phyloP scores from a whole-genome alignment of 768 basidiomycete genomes.

The Leccinum ochraceum region DNA sequence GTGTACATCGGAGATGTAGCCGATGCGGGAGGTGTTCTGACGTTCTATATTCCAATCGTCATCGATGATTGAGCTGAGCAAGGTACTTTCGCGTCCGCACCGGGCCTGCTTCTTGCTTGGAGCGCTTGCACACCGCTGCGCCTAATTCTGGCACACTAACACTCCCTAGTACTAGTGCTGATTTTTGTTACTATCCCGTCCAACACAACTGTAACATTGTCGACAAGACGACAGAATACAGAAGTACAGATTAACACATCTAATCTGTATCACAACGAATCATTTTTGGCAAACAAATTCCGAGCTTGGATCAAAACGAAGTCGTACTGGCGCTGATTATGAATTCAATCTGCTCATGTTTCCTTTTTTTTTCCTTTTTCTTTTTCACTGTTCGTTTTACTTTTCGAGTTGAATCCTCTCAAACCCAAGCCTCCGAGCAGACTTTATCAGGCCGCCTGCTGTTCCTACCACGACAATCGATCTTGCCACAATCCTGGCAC shows the following conservation, averaged over 20 bases:
- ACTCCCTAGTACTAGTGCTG: not conserved
- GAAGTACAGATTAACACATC: conserved; percentile 6
- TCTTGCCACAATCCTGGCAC: conserved; percentile 83
- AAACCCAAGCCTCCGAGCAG: conserved; percentile 59
- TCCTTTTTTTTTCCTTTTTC: not conserved
- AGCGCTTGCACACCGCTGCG: not conserved
- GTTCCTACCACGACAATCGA: conserved; percentile 77
- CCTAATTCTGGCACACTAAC: not conserved
- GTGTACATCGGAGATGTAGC: conserved; percentile 84
- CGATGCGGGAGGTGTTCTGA: conserved; percentile 81
- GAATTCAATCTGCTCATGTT: not conserved
- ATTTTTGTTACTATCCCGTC: not conserved
- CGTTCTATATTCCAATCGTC: conserved; percentile 84
- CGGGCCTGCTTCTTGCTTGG: not conserved
- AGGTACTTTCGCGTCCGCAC: not conserved
- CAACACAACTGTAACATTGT: not conserved
- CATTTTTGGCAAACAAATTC: conserved; percentile 14
- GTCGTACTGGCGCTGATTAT: not conserved
- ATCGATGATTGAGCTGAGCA: conserved; percentile 49
- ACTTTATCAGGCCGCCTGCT: conserved; percentile 75
- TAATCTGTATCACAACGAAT: conserved; percentile 6
- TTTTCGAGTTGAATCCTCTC: not conserved
- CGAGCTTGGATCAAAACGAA: not conserved
- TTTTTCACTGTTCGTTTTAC: not conserved
- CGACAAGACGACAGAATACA: not conserved